Evolutionary conservation across 2,329 filamentous ascomycete species (phyloP).

Genomic region (Pezicula neosporulosa): DNA sequence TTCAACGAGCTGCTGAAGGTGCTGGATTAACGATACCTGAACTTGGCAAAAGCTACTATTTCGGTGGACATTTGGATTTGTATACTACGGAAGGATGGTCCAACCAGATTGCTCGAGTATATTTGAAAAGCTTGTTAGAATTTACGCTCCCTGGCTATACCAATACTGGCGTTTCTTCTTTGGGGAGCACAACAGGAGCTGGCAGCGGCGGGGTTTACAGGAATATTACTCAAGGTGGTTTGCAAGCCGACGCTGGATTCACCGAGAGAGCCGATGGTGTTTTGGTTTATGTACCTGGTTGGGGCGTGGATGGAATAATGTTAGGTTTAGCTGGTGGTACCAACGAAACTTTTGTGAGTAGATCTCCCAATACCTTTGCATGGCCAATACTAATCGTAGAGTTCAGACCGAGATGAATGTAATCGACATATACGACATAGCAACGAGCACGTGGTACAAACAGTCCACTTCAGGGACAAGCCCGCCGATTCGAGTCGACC

Average conservation of each 20-base stretch:
- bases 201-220: constrained; percentile 61
- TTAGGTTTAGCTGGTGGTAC: constrained; percentile 72
- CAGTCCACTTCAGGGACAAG: constrained; percentile 63
- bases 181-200: constrained; percentile 52
- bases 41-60: constrained; percentile 72
- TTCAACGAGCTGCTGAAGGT: constrained; percentile 71
- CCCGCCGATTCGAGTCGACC: constrained; percentile 66
- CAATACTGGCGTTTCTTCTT: constrained; percentile 57
- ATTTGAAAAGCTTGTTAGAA: constrained; percentile 71
- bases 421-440: constrained; percentile 76
- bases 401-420: constrained; percentile 57
- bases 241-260: constrained; percentile 64
- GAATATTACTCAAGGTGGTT: constrained; percentile 70
- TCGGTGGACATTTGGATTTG: constrained; percentile 70
- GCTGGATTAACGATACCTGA: constrained; percentile 68
- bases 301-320: constrained; percentile 66
- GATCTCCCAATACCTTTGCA: constrained; percentile 4
- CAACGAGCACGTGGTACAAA: constrained; percentile 68
- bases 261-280: constrained; percentile 71
- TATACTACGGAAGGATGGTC: constrained; percentile 60
- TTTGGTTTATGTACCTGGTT: constrained; percentile 71
- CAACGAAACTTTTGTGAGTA: constrained; percentile 60
- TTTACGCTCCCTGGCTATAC: constrained; percentile 70
- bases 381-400: constrained; percentile 29
- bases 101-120: constrained; percentile 58